Evolutionary conservation across 352 stramenopile genomes (phyloP), one percentile per base, ranked within the genome.

Genomic region (Phytophthora litchii): DNA sequence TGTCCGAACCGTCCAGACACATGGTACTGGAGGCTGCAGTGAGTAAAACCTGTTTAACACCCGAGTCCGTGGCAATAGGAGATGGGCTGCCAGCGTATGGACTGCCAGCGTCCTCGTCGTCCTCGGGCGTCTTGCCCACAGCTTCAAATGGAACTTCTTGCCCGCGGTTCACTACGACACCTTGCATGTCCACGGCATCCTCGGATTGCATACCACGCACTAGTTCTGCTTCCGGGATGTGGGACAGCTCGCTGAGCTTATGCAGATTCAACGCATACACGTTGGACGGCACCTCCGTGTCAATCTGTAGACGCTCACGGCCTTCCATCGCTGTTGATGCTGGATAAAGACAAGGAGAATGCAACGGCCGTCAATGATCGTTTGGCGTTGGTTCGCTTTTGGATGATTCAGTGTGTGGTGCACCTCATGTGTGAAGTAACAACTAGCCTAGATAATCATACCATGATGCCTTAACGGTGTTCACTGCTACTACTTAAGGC

Each of bases 131-230:
- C 64, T 86, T 89, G 41, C 80, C 83, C 23, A 93, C 82, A 5
- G 80, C 80, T 43, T 93, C 81, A 34, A 93, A 93, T 4, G 84
- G 80, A 34, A 93, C 84, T 12, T 91, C 80, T 53, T 91, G 78
- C 6, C 84, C 81, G 44, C 78, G 72, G 60, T 88, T 84, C 49
- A 93, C 84, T 40, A 93, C 73, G 32, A 93, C 78, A 51, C 84
- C 84, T 49, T 93, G 84, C 79, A 93, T 91, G 14, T 93, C 81
- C 27, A 91, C 80, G 13, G 81, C 80, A 41, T 90, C 76, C 21
- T 89, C 74, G 5, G 69, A 81, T 60, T 93, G 80, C 81, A 93
- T 88, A 27, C 80, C 76, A 7, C 69, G 65, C 46, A 93, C 80
- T 40, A 93, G 70, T 37, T 93, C 84, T 10, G 49, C 51, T 68